Percentiles rank a stretch among this genome's conserved stretches.
Conservation (phyloP, 768 basidiomycete genomes). For the Collybia sordida region DNA sequence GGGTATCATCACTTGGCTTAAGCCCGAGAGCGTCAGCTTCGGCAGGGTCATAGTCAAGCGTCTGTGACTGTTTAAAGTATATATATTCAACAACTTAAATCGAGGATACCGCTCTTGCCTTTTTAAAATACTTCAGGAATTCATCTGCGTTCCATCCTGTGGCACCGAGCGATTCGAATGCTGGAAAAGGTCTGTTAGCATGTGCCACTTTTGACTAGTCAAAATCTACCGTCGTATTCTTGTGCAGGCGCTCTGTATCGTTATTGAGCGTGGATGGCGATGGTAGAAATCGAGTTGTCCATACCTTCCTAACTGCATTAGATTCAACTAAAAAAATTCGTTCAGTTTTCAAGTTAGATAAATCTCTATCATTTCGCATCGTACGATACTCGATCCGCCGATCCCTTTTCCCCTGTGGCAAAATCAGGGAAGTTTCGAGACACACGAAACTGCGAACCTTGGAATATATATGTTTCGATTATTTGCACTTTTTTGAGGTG, state of each 20-base stretch:
- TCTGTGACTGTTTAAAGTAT: slow-evolving; percentile 8
- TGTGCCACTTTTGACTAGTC: not conserved
- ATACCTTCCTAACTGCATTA: slow-evolving; percentile 16
- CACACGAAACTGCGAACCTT: slow-evolving; percentile 1
- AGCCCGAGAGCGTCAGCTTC: not conserved
- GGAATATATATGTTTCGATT: slow-evolving; percentile 3
- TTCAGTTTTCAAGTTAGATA: not conserved
- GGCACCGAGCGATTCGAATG: slow-evolving; percentile 12
- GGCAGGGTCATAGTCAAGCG: slow-evolving; percentile 4
- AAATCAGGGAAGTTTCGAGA: not conserved
- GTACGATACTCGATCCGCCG: slow-evolving; percentile 16
- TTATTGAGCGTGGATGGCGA: not conserved
- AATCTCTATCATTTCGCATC: not conserved
- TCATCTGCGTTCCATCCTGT: slow-evolving; percentile 14
- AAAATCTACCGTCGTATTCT: slow-evolving; percentile 14
- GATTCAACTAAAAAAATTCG: slow-evolving; percentile 5
- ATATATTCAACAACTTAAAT: not conserved
- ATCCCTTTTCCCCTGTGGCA: slow-evolving; percentile 12
- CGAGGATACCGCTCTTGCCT: slow-evolving; percentile 1
- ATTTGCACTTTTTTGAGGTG: slow-evolving; percentile 9
- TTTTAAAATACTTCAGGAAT: slow-evolving; percentile 13
- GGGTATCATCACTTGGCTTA: not conserved
- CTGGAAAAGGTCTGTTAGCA: slow-evolving; percentile 2
- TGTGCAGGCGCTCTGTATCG: slow-evolving; percentile 11
- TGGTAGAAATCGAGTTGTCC: not conserved